Conservation (phyloP, 2,329 filamentous ascomycete genomes). For the Diaporthe sp. region DNA sequence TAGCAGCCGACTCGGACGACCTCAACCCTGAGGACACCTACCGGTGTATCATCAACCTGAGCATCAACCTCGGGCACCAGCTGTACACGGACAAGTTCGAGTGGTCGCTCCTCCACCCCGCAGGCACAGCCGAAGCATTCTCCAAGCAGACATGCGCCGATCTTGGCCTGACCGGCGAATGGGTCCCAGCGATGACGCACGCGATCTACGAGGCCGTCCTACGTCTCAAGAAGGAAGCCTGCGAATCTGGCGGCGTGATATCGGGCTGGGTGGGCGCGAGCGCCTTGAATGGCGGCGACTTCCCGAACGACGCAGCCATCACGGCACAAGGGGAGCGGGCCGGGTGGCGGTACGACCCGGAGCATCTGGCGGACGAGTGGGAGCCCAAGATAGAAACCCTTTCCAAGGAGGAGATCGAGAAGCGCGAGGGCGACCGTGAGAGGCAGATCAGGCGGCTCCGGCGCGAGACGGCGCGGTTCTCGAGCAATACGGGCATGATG, state of each 20-base stretch:
- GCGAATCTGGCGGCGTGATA: slow-evolving; percentile 91
- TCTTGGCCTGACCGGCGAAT: slow-evolving; percentile 89
- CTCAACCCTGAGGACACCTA: slow-evolving; percentile 95
- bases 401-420: slow-evolving; percentile 97
- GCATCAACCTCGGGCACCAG: slow-evolving; percentile 90
- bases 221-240: slow-evolving; percentile 94
- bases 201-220: slow-evolving; percentile 97
- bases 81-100: slow-evolving; percentile 98
- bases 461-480: slow-evolving; percentile 93
- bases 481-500: slow-evolving; percentile 84
- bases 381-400: slow-evolving; percentile 85
- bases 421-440: slow-evolving; percentile 94
- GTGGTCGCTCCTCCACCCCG: slow-evolving; percentile 93
- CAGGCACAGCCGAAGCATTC: slow-evolving; percentile 92
- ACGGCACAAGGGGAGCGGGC: slow-evolving; percentile 60
- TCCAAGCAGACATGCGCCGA: slow-evolving; percentile 94
- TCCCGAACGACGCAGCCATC: slow-evolving; percentile 88
- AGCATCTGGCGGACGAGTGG: slow-evolving; percentile 88
- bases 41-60: slow-evolving; percentile 90
- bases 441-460: slow-evolving; percentile 88
- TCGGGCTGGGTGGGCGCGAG: slow-evolving; percentile 67
- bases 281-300: slow-evolving; percentile 71
- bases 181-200: slow-evolving; percentile 93
- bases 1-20: slow-evolving; percentile 76
- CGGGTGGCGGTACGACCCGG: slow-evolving; percentile 95